Evolutionary conservation across 495 filamentous ascomycete genomes (phyloP).

Genomic region (Aspergillus ostianus): DNA sequence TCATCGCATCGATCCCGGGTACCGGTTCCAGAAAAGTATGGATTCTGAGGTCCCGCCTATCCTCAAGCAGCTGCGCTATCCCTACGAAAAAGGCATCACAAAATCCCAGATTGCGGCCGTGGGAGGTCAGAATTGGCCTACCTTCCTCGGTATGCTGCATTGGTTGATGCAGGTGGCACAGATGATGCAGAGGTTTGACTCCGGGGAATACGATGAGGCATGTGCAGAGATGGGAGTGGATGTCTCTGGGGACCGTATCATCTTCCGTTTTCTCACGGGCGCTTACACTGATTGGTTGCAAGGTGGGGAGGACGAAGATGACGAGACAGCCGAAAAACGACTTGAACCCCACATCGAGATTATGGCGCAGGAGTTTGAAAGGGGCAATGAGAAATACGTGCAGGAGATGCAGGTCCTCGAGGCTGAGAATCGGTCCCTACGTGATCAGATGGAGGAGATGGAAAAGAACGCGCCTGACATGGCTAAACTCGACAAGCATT

Average conservation of each 20-base stretch:
- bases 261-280: slow-evolving; percentile 82
- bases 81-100: slow-evolving; percentile 88
- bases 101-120: slow-evolving; percentile 94
- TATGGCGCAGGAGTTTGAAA: slow-evolving; percentile 89
- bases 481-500: slow-evolving; percentile 75
- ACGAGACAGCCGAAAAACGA: slow-evolving; percentile 72
- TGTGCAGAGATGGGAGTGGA: slow-evolving; percentile 85
- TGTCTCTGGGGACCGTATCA: slow-evolving; percentile 82
- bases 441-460: slow-evolving; percentile 82
- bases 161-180: slow-evolving; percentile 98
- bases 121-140: slow-evolving; percentile 92
- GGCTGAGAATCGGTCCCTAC: slow-evolving; percentile 71
- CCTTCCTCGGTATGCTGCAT: slow-evolving; percentile 88
- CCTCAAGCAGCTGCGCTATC: slow-evolving; percentile 89
- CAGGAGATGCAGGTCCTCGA: slow-evolving; percentile 82
- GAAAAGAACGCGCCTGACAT: slow-evolving; percentile 81
- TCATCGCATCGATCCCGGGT: slow-evolving; percentile 86
- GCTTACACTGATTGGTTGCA: slow-evolving; percentile 93
- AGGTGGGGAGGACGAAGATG: slow-evolving; percentile 72
- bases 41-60: slow-evolving; percentile 91
- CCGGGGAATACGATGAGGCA: slow-evolving; percentile 81
- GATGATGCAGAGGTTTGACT: slow-evolving; percentile 78
- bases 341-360: slow-evolving; percentile 79
- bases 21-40: slow-evolving; percentile 86
- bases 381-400: slow-evolving; percentile 72